These are phyloP conservation scores for Sesbania bispinosa DNA, from an alignment of 306 rosid species.

Conservation along the genomic window DNA sequence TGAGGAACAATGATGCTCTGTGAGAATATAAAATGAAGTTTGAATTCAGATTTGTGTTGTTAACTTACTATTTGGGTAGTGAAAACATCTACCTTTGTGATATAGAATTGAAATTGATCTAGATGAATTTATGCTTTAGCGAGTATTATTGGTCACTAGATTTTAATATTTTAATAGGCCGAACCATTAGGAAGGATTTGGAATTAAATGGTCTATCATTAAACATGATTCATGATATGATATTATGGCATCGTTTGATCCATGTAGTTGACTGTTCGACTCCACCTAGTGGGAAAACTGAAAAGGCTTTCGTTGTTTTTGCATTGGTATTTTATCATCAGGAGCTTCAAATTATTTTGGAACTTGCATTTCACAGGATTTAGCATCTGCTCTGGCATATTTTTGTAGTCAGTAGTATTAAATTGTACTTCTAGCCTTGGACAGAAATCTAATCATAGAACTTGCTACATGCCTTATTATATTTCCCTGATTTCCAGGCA, in stretches of 20 bases:
- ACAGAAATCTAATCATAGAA: not conserved
- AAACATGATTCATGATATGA: no score
- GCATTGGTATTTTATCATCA: not conserved
- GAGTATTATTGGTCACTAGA: not conserved
- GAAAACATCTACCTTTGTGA: slow-evolving; percentile 2
- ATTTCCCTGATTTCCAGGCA: slow-evolving; percentile 51
- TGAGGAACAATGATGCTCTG: not conserved
- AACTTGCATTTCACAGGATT: slow-evolving; percentile 3
- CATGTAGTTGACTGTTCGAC: no score
- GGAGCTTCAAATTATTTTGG: slow-evolving; percentile 6
- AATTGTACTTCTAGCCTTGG: slow-evolving; percentile 4
- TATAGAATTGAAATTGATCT: not conserved
- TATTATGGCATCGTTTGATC: no score
- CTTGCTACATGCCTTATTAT: not conserved
- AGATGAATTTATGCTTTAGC: not conserved
- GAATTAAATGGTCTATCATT: no score
- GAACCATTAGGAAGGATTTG: no score
- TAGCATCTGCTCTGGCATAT: slow-evolving; percentile 1
- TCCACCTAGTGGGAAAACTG: no score
- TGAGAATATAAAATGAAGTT: not conserved
- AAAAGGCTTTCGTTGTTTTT: no score
- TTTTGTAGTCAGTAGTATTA: not conserved
- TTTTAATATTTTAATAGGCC: not conserved
- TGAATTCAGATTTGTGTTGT: not conserved
- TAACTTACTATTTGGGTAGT: not conserved